Conservation (phyloP, 2,329 filamentous ascomycete genomes). For the Tetracladium maxilliforme region DNA sequence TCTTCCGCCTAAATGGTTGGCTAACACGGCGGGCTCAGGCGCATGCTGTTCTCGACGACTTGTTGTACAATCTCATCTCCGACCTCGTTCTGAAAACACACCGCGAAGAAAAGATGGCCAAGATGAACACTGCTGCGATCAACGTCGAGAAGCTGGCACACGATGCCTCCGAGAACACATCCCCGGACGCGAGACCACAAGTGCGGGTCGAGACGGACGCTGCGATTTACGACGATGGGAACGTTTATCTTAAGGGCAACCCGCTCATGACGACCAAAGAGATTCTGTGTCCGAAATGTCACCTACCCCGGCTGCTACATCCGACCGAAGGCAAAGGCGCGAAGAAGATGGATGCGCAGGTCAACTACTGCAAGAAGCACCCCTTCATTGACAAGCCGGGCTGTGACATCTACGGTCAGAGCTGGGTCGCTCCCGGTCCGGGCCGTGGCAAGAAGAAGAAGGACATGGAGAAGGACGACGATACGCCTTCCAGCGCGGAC, state of each 20-base stretch:
- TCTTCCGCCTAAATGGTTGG: conserved; percentile 4
- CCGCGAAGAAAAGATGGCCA: conserved; percentile 63
- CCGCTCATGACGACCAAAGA: conserved; percentile 57
- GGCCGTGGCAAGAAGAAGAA: conserved; percentile 66
- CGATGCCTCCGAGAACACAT: conserved; percentile 1
- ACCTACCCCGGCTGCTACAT: conserved; percentile 57
- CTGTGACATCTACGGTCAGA: conserved; percentile 72
- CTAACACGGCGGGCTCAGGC: conserved; percentile 25
- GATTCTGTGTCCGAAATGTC: conserved; percentile 60
- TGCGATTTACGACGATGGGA: conserved; percentile 55
- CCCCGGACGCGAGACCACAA: conserved; percentile 15
- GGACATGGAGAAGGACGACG: conserved; percentile 60
- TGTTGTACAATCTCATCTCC: conserved; percentile 63
- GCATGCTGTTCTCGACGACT: conserved; percentile 56
- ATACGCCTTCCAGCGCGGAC: conserved; percentile 29
- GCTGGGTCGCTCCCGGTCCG: conserved; percentile 58
- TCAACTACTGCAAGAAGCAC: conserved; percentile 66
- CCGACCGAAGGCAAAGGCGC: conserved; percentile 58
- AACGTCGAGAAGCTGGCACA: conserved; percentile 31
- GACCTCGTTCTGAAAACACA: conserved; percentile 62
- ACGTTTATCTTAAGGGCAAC: conserved; percentile 55
- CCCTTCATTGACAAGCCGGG: conserved; percentile 65
- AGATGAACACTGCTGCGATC: conserved; percentile 49
- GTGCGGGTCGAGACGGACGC: conserved; percentile 51
- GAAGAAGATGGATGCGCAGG: conserved; percentile 46